Base-by-base conservation (phyloP, 2,329 filamentous ascomycete species). In the Phaeomoniella chlamydospora region DNA sequence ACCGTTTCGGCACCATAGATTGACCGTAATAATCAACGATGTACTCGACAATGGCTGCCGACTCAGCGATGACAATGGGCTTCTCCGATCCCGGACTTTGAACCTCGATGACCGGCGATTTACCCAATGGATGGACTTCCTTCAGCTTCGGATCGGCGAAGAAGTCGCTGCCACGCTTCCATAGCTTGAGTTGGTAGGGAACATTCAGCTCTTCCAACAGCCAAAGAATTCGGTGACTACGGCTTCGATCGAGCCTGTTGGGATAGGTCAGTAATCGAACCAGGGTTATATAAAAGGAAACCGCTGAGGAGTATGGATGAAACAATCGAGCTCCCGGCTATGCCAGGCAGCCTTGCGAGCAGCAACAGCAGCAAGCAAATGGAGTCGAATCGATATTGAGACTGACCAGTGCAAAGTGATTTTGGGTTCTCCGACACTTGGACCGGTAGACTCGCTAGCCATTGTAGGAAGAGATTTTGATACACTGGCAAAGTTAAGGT, bases 171-270 rank as follows among this genome's bases (percentile, higher is more conserved):
- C 55, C 54, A 26, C 87, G 78, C 55, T 83, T 84, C 67, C 80
- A 90, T 37, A 80, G 68, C 50, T 88, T 74, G 39, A 94, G 61
- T 42, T 87, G 74, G 58, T 93, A 94, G 17, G 78, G 69, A 19
- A 93, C 57, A 31, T 80, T 69, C 42, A 90, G 75, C 56, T 88
- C 84, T 54, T 90, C 82, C 31, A 93, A 71, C 4, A 93, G 75
- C 82, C 83, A 93, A 31, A 90, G 63, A 39, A 88, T 80, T 42
- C 83, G 76, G 56, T 92, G 83, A 10, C 82, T 75, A 46, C 86
- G 80, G 38, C 85, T 92, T 47, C 80, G 67, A 47, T 88, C 73
- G 41, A 93, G 78, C 85, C 85, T 92, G 37, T 19, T 18, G n/a
- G n/a, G n/a, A n/a, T n/a, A 32, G 31, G 36, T 39, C 32, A 37